These are phyloP conservation scores for Psilocybe tampanensis DNA, from an alignment of 768 basidiomycete genomes.

Conservation along the genomic window DNA sequence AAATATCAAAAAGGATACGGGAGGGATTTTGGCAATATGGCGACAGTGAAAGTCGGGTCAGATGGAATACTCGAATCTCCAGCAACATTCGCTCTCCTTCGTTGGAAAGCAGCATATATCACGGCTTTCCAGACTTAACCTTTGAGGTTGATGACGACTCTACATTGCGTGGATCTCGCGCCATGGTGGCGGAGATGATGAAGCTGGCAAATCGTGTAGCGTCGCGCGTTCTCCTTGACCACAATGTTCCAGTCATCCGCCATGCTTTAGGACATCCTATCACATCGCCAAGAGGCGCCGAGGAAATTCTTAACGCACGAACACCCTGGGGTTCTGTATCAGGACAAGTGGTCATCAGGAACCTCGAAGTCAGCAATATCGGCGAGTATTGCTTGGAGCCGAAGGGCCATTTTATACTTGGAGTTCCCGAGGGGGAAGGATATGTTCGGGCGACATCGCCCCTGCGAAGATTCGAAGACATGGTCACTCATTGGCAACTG, in stretches of 20 bases:
- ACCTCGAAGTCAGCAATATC: constrained; percentile 33
- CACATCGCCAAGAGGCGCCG: constrained; percentile 34
- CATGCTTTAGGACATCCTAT: constrained; percentile 43
- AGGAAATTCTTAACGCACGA: constrained; percentile 52
- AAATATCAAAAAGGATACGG: constrained; percentile 12
- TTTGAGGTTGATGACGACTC: constrained; percentile 43
- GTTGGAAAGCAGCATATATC: constrained; percentile 29
- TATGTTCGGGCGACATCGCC: constrained; percentile 88
- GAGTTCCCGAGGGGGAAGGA: constrained; percentile 72
- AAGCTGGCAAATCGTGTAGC: constrained; percentile 77
- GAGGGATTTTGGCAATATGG: constrained; percentile 7
- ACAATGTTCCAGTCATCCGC: constrained; percentile 63
- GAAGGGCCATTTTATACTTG: constrained; percentile 67
- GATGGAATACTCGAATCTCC: constrained; percentile 26
- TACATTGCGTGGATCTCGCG: constrained; percentile 44
- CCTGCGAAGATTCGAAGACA: constrained; percentile 80
- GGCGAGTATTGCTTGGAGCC: constrained; percentile 55
- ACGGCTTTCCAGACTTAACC: constrained; percentile 52
- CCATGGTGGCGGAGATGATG: constrained; percentile 79
- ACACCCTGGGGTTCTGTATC: constrained; percentile 44
- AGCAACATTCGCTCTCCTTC: constrained; percentile 30
- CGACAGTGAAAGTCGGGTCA: neutral
- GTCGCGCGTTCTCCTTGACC: constrained; percentile 69
- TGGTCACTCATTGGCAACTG: constrained; percentile 92
- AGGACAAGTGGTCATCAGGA: constrained; percentile 33